Evolutionary conservation across 2,329 filamentous ascomycete species (phyloP), one percentile per base, ranked within the genome.

Genomic region (Atkinsonella hypoxylon): DNA sequence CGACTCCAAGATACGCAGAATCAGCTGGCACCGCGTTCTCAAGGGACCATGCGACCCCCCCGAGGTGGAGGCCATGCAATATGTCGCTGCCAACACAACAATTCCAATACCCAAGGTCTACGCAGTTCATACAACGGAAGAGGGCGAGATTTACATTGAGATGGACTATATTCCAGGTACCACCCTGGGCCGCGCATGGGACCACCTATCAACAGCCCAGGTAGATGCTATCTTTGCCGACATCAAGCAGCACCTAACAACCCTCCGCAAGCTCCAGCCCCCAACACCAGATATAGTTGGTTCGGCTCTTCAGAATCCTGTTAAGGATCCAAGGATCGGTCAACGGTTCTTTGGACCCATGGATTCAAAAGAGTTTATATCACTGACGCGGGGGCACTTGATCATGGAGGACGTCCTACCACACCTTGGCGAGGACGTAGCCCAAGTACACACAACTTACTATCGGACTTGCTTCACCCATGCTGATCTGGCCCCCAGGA

Each of bases 61-160:
- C 1, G 61, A 64, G 53, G 51, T 64, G 4, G 61, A 63, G 47
- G 62, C 60, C 12, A 59, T 64, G 58, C 57, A 59, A 47, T 65
- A 64, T 46, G 50, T 65, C 48, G 56, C 60, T 38, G 32, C 44
- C 44, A 53, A 63, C 46, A 64, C 62, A 31, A 49, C 47, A 2
- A 55, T 65, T 32, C 62, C 63, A 8, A 48, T 66, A 1, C 62
- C 61, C 20, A 59, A 47, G 32, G 9, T 66, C 20, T 58, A 60
- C 38, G 55, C 52, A 4, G 48, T 61, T 30, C 60, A 63, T 47
- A 59, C 49, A n/a, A n/a, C n/a, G 4, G 10, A 53, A 3, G 46
- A 55, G 9, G 17, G 47, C 8, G 11, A 0, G 1, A 57, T 63
- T 17, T 64, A 57, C 46, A 58, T 63, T 12, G 59, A 64, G 52